Percentiles rank a stretch among this genome's conserved stretches.
Evolutionary conservation across 768 basidiomycete species (phyloP).

Genomic region (Scleroderma citrinum): DNA sequence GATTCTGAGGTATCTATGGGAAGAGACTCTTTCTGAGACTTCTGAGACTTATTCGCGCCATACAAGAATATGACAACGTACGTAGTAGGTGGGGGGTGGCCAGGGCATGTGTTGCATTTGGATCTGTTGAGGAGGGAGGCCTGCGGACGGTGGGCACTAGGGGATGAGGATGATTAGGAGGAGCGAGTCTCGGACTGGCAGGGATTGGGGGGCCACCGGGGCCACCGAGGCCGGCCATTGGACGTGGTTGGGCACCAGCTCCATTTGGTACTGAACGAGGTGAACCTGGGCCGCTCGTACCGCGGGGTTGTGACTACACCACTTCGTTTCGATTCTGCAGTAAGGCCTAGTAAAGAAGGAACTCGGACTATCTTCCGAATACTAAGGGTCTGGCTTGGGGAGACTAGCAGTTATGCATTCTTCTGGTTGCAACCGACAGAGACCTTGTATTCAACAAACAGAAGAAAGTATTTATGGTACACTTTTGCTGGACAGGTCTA

Average conservation of each 20-base stretch:
- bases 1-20: conserved; percentile 59
- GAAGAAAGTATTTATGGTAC: no score
- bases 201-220: conserved; percentile 48
- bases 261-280: conserved; percentile 66
- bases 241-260: conserved; percentile 39
- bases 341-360: no score
- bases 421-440: no score
- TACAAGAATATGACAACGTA: conserved; percentile 32
- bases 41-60: conserved; percentile 35
- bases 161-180: conserved; percentile 50
- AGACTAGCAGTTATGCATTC: no score
- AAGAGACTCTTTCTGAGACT: conserved; percentile 44
- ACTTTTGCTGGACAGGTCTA: no score
- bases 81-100: conserved; percentile 47
- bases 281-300: conserved; percentile 55
- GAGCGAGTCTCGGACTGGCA: conserved; percentile 60
- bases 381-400: no score
- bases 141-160: conserved; percentile 42
- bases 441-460: no score
- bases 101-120: conserved; percentile 38
- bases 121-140: conserved; percentile 41
- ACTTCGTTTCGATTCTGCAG: no score
- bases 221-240: conserved; percentile 43
- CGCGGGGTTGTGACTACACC: conserved; percentile 37
- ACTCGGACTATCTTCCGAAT: no score